These are phyloP conservation scores for Boletales sp. DNA, from an alignment of 768 basidiomycete species.

Conservation along the genomic window DNA sequence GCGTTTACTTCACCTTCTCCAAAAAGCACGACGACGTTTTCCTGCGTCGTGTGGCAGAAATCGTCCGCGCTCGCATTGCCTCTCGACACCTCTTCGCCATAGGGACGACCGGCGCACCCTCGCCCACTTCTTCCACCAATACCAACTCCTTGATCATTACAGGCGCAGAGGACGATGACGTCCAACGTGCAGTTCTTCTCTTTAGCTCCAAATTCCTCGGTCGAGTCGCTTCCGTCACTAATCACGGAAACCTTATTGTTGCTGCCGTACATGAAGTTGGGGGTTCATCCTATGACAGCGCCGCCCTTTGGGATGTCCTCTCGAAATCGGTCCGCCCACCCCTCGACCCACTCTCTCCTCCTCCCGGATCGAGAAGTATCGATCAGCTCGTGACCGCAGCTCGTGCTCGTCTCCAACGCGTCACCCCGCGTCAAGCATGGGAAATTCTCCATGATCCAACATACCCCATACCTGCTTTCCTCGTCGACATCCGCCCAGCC, in stretches of 20 bases:
- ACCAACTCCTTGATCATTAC: slow-evolving; percentile 54
- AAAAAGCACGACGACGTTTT: slow-evolving; percentile 55
- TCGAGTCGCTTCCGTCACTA: slow-evolving; percentile 42
- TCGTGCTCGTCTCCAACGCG: slow-evolving; percentile 60
- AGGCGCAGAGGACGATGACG: slow-evolving; percentile 50
- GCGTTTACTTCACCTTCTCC: slow-evolving; percentile 58
- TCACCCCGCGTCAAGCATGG: slow-evolving; percentile 58
- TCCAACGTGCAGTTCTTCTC: slow-evolving; percentile 67
- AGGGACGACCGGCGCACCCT: slow-evolving; percentile 43
- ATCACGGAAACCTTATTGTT: slow-evolving; percentile 34
- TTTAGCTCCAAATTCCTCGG: slow-evolving; percentile 68
- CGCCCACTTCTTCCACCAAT: slow-evolving; percentile 19
- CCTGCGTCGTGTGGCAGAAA: slow-evolving; percentile 50
- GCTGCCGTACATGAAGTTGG: slow-evolving; percentile 55
- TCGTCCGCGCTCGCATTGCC: slow-evolving; percentile 41
- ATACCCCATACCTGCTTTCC: slow-evolving; percentile 58
- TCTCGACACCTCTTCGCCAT: slow-evolving; percentile 52
- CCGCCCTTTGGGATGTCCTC: slow-evolving; percentile 69
- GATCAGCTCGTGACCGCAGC: slow-evolving; percentile 54
- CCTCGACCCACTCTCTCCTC: slow-evolving; percentile 59
- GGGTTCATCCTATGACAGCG: slow-evolving; percentile 54
- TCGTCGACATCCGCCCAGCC: slow-evolving; percentile 75
- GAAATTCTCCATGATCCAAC: slow-evolving; percentile 53
- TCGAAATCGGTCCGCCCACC: slow-evolving; percentile 56
- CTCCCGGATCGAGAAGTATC: slow-evolving; percentile 61